Percentiles rank a stretch among this genome's conserved stretches.
Conservation (phyloP, 1,139 yeast genomes). For the Meyerozyma athensensis region DNA sequence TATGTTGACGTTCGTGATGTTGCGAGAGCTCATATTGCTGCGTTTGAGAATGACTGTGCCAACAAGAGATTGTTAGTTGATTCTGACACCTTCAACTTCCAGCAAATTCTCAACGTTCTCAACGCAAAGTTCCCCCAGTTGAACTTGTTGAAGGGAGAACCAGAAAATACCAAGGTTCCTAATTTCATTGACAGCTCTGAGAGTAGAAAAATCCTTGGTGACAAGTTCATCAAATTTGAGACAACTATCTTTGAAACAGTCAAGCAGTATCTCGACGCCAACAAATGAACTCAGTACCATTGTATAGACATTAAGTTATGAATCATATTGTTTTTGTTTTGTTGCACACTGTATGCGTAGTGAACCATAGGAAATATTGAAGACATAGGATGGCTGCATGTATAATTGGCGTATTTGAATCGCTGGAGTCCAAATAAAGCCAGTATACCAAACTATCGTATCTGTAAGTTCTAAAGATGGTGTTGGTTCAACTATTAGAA, state of each 20-base stretch:
- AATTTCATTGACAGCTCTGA: slow-evolving; percentile 12
- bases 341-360: no score
- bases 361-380: no score
- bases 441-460: no score
- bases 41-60: slow-evolving; percentile 26
- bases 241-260: slow-evolving; percentile 15
- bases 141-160: slow-evolving; percentile 15
- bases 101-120: slow-evolving; percentile 31
- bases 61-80: slow-evolving; percentile 37
- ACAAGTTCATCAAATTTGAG: slow-evolving; percentile 13
- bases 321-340: no score
- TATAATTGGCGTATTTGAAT: no score
- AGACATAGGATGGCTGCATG: no score
- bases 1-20: slow-evolving; percentile 38
- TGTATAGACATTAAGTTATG: no score
- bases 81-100: slow-evolving; percentile 29
- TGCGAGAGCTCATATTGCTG: slow-evolving; percentile 37
- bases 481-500: no score
- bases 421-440: no score
- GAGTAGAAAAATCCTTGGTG: slow-evolving; percentile 16
- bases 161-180: slow-evolving; percentile 12
- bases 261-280: slow-evolving; percentile 15
- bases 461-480: no score
- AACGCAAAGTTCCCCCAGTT: slow-evolving; percentile 28
- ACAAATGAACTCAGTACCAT: no score